Base-by-base conservation (phyloP, 306 rosid genomes). In the Gastrolobium villosum region DNA sequence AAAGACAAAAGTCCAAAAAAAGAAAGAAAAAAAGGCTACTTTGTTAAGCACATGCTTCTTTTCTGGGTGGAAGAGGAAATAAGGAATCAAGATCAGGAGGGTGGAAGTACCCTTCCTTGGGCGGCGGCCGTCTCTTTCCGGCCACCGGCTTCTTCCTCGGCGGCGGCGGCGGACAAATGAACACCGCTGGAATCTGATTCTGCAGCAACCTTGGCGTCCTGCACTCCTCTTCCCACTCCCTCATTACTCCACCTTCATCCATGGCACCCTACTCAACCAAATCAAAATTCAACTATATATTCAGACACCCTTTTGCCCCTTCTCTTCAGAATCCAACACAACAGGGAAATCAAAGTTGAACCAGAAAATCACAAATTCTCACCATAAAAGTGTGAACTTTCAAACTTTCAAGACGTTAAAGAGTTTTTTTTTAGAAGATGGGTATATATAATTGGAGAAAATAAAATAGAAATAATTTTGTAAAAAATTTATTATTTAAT, bases 51-150 rank as follows among this genome's bases (percentile, higher is more conserved):
- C 84, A 84, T 13, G 91, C 82, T 79, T 84, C 91, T 72, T 82
- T 70, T 36, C 94, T 81, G 2, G 86, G 68, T n/a, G 67, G 66
- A 78, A 86, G 15, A 10, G 44, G 4, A 53, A 90, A 90, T 74
- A 93, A 81, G 20, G 93, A 69, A 15, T 93, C 98, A 10, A 93
- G 94, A 79, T 93, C 96, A 20, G 98, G 94, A 10, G 94, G 89
- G 34, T 89, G 90, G 57, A 93, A 93, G 72, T 88, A 90, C 34
- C 93, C 96, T 5, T 84, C 88, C 79, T 81, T 87, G 0, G 90
- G 96, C 4, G 90, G 94, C 2, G 79, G 78, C 31, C 55, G 77
- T 57, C 85, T 76, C 62, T 63, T 83, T 50, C 83, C 85, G 11
- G 66, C 39, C 0, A 55, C 64, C 9, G 87, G 54, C 73, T 91